Evolutionary conservation across 106 monocot species (phyloP), one percentile per base, ranked within the genome.

Genomic region (Cymbidium sinense): DNA sequence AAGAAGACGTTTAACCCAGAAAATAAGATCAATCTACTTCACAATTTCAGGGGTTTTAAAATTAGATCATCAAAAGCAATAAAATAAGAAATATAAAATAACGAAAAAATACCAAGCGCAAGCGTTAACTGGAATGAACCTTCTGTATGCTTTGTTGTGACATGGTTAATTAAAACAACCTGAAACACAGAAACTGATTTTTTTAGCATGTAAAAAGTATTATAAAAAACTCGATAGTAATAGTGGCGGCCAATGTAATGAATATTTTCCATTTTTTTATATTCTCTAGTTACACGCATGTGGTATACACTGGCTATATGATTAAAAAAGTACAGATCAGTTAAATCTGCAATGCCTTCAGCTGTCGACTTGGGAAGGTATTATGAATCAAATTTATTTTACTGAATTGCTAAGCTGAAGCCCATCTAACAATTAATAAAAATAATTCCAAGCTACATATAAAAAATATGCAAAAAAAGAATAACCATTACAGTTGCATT

Each of bases 91-190:
- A 50, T n/a, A 35, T 33, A 21, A 84, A 3, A 65, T 13, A 76
- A 18, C 77, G 76, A 71, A 61, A 65, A 12, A 28, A 79, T 87
- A 99, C 94, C 99, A 20, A 95, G 76, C 61, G 94, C 99, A 43
- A 98, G 94, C 78, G 91, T 88, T 75, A 98, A 79, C 73, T 92
- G 94, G 81, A 88, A 91, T 41, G 92, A 88, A 69, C 98, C 98
- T 70, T 89, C 94, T 10, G 76, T 81, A 75, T 82, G 90, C 78
- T 98, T 98, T 18, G 90, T 89, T 8, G 93, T 93, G 36, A 93
- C 93, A 78, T 96, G 95, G 65, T 96, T 96, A 79, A 93, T 69
- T 34, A 93, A 58, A 72, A 96, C 82, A 85, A 96, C 91, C 91
- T 96, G 89, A 37, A 67, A 71, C 2, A 39, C 37, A 44, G 8